Evolutionary conservation across 2,329 filamentous ascomycete genomes (phyloP).

Genomic region (Venturia oleaginea): DNA sequence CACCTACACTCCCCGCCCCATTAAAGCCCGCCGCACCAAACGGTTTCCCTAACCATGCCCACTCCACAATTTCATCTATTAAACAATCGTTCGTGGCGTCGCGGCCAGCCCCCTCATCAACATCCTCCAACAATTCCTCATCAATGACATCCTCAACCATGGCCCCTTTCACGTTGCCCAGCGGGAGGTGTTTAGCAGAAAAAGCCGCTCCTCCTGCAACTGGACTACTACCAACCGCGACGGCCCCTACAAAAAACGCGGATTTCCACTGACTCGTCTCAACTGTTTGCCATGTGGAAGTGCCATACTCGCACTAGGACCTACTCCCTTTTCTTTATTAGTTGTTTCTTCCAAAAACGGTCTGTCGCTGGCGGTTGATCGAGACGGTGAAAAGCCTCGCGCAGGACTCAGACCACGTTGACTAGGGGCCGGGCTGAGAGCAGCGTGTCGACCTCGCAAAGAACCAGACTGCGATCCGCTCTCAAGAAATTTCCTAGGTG

Average conservation of each 20-base stretch:
- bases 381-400: not conserved
- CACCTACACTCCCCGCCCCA: not conserved
- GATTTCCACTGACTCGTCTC: constrained; percentile 36
- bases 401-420: not conserved
- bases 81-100: not conserved
- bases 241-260: constrained; percentile 42
- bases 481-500: not conserved
- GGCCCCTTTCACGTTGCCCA: not conserved
- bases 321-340: not conserved
- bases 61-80: not conserved
- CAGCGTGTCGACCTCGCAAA: not conserved
- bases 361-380: not conserved
- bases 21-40: not conserved
- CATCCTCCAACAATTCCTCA: not conserved
- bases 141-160: constrained; percentile 2
- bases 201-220: not conserved
- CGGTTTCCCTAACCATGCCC: not conserved
- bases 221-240: constrained; percentile 13
- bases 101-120: not conserved
- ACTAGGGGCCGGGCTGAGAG: not conserved
- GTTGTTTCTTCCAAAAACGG: not conserved
- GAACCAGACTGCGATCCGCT: not conserved
- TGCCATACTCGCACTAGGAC: not conserved
- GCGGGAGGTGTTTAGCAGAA: not conserved
- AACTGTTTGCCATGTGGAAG: constrained; percentile 17